Percentiles rank a stretch among this genome's conserved stretches.
phyloP scores from a whole-genome alignment of 2,329 filamentous ascomycete genomes.

The Sporothrix protearum region DNA sequence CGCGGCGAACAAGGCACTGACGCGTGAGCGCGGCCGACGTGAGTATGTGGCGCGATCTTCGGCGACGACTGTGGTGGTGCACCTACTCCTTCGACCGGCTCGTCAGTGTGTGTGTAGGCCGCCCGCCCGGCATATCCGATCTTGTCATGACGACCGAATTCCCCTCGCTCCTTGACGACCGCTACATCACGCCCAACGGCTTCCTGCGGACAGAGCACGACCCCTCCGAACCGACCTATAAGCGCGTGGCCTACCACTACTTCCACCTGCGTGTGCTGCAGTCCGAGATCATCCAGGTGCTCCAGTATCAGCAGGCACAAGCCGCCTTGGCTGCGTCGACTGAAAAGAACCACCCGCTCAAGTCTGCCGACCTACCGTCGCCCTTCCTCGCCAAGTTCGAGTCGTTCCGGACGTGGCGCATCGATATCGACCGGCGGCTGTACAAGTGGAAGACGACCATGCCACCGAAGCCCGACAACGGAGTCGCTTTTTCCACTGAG shows the following conservation, averaged over 20 bases:
- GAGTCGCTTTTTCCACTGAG: constrained; percentile 82
- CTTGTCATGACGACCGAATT: constrained; percentile 95
- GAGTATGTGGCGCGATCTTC: constrained; percentile 81
- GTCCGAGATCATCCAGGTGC: constrained; percentile 89
- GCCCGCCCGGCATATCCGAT: constrained; percentile 93
- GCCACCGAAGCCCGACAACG: constrained; percentile 72
- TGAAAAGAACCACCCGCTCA: constrained; percentile 60
- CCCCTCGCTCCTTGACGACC: constrained; percentile 82
- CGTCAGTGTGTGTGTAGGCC: constrained; percentile 87
- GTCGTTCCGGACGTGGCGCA: constrained; percentile 83
- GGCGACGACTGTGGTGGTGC: constrained; percentile 91
- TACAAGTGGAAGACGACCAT: constrained; percentile 83
- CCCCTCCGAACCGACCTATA: constrained; percentile 71
- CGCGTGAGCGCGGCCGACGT: constrained; percentile 59
- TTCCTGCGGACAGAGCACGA: constrained; percentile 60
- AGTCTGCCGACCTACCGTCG: constrained; percentile 74
- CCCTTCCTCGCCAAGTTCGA: constrained; percentile 81
- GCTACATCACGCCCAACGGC: constrained; percentile 77
- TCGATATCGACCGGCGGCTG: constrained; percentile 78
- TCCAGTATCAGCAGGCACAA: constrained; percentile 88
- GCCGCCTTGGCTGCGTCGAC: constrained; percentile 66
- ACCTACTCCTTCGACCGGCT: constrained; percentile 94
- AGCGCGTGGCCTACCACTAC: constrained; percentile 87
- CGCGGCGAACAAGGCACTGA: constrained; percentile 38
- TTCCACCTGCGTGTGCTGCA: constrained; percentile 83